Base-by-base conservation (phyloP, 2,329 filamentous ascomycete genomes). In the Pseudogymnoascus sp. region DNA sequence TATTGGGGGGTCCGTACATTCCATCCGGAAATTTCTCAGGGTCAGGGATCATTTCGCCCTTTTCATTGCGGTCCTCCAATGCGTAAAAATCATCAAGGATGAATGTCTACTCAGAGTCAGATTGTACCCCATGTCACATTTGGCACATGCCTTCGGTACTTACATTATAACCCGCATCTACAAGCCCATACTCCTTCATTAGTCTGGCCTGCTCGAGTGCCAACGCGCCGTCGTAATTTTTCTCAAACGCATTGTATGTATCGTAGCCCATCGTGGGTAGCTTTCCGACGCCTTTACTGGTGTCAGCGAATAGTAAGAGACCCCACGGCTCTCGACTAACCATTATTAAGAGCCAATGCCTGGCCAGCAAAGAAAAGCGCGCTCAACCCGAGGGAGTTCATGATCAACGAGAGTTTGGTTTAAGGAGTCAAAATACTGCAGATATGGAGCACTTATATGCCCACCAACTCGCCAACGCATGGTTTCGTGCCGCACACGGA, bases 141-240 rank as follows among this genome's bases (percentile, higher is more conserved):
- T n/a, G 9, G 3, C 28, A 5, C 18, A 18, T 33, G 25, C 12
- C n/a, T 35, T 35, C 9, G 12, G n/a, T 1, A 35, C 28, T 20
- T 54, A 54, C 47, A 54, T 54, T 54, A 35, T 54, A 54, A 14
- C 47, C 47, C 47, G 47, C 47, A 54, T 54, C 47, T 35, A 54
- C 47, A 33, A 54, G 47, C n/a, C 47, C 47, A 16, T 33, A 33
- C 9, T 54, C 47, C 28, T 33, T 54, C 47, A 54, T 54, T 35
- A 54, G 47, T 5, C 47, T 54, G 2, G 47, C 47, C 20, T 54
- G 47, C 47, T 54, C 47, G 12, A 54, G 47, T 20, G 47, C 47
- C 28, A 54, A 35, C 18, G 28, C 47, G 11, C 47, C 47, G 1
- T 54, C 47, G 6, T 54, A 54, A 28, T 54, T 54, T 35, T 35